Percentiles rank a stretch among this genome's conserved stretches.
These are phyloP conservation scores for Candida broadrunensis DNA, from an alignment of 805 yeast genomes.

Conservation along the genomic window DNA sequence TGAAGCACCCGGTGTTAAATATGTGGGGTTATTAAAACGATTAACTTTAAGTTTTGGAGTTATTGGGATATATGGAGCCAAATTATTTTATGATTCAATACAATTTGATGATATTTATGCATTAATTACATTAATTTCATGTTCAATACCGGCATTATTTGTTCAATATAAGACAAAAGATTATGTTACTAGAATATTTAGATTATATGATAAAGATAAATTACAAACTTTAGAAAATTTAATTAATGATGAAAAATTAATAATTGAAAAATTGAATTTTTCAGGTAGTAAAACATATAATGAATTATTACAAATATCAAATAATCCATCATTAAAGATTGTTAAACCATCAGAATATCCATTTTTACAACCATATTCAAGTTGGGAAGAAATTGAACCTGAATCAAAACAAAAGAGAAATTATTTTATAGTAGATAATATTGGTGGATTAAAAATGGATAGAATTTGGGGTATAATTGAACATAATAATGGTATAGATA, in stretches of 20 bases:
- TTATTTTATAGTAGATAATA: conserved; percentile 64
- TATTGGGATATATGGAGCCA: conserved; percentile 61
- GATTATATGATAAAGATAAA: conserved; percentile 61
- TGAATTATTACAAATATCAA: conserved; percentile 50
- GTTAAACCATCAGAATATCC: background rate
- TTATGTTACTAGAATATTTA: conserved; percentile 68
- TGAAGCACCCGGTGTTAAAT: conserved; percentile 58
- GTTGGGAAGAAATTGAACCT: conserved; percentile 40
- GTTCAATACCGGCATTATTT: conserved; percentile 56
- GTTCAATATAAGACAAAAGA: conserved; percentile 55
- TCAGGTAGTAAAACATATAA: conserved; percentile 68
- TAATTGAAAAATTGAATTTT: conserved; percentile 64
- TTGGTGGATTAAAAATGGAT: conserved; percentile 83
- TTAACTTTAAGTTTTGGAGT: conserved; percentile 60
- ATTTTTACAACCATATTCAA: conserved; percentile 32
- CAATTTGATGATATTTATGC: conserved; percentile 52
- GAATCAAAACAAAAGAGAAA: conserved; percentile 31
- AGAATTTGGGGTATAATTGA: conserved; percentile 84
- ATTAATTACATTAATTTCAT: conserved; percentile 37
- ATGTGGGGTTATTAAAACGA: conserved; percentile 61
- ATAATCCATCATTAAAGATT: conserved; percentile 24
- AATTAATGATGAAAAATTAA: conserved; percentile 57
- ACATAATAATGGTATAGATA: conserved; percentile 59
- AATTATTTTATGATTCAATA: conserved; percentile 52
- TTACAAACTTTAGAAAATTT: conserved; percentile 66